Evolutionary conservation across 257 asterid genomes (phyloP), one percentile per base, ranked within the genome.

Genomic region (Asclepias syriaca): DNA sequence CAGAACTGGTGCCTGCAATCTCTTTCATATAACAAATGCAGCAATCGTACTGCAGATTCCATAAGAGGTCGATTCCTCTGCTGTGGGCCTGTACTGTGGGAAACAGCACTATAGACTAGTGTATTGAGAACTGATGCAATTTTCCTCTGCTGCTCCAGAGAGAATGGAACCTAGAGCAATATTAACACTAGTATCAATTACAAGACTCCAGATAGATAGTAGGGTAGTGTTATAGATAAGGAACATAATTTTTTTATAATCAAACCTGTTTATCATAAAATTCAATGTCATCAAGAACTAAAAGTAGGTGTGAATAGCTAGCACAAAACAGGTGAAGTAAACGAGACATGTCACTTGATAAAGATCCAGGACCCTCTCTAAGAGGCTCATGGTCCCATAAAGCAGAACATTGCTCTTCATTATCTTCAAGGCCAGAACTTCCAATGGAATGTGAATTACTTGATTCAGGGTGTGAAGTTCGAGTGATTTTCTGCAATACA

Each of bases 191-290:
- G 59, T 43, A 59, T 75, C 59, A 65, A 46, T 11, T 18, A 63
- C 53, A 66, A 14, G 9, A 18, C 58, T 6, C 43, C 45, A 58
- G 5, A 54, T 21, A 43, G 29, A 12, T 46, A 16, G 49, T 55
- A 48, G 46, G 18, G 24, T 13, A 45, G 48, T 59, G 27, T 32
- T 39, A 54, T 56, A 57, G 70, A 67, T 15, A 51, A 78, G 69
- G 37, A 34, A 57, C 58, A 63, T 51, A 65, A 34, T 4, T 18
- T 22, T 22, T 27, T 43, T 56, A 46, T 70, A 78, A 72, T 59
- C 77, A 51, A 73, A 93, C 99, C 99, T 94, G 97, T 81, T 91
- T 91, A 74, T 94, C 97, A 73, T 91, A 94, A 82, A 94, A 94
- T 79, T 94, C 99, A 45, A 83, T 81, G 85, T 94, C 99, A 80